Evolutionary conservation across 805 yeast genomes (phyloP).

Genomic region (Yamadazyma insecticola): DNA sequence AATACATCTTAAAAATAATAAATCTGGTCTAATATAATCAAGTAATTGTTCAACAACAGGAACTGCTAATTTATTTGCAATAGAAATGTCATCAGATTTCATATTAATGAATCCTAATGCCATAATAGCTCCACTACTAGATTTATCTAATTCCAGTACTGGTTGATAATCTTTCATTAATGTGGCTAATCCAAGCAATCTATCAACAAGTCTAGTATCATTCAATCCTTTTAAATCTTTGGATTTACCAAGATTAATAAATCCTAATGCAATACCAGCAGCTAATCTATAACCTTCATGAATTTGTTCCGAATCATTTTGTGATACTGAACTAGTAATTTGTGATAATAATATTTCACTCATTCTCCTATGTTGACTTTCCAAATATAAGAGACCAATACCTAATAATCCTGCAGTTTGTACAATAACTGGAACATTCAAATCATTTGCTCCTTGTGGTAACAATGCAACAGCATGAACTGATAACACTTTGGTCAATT

Average conservation of each 20-base stretch:
- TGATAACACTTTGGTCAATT: slow-evolving; percentile 82
- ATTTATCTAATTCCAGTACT: slow-evolving; percentile 52
- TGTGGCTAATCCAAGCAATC: slow-evolving; percentile 52
- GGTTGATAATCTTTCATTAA: slow-evolving; percentile 62
- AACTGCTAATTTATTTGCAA: slow-evolving; percentile 58
- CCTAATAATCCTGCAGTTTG: slow-evolving; percentile 93
- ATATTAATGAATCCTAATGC: slow-evolving; percentile 73
- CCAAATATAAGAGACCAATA: slow-evolving; percentile 77
- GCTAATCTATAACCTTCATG: slow-evolving; percentile 82
- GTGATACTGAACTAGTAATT: slow-evolving; percentile 48
- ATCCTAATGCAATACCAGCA: slow-evolving; percentile 86
- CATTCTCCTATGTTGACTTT: slow-evolving; percentile 80
- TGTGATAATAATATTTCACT: slow-evolving; percentile 74
- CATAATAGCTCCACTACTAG: slow-evolving; percentile 69
- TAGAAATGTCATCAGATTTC: slow-evolving; percentile 53
- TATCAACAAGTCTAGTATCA: slow-evolving; percentile 62
- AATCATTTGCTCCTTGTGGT: slow-evolving; percentile 86
- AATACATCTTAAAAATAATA: slow-evolving; percentile 60
- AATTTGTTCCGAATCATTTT: slow-evolving; percentile 52
- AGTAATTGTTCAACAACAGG: slow-evolving; percentile 58
- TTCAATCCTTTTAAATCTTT: slow-evolving; percentile 52
- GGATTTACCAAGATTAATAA: slow-evolving; percentile 76
- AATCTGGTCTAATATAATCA: slow-evolving; percentile 76
- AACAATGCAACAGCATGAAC: slow-evolving; percentile 90
- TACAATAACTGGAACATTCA: slow-evolving; percentile 76